Evolutionary conservation across 108 stramenopile genomes (phyloP).

Genomic region (Craspedostauros australis): DNA sequence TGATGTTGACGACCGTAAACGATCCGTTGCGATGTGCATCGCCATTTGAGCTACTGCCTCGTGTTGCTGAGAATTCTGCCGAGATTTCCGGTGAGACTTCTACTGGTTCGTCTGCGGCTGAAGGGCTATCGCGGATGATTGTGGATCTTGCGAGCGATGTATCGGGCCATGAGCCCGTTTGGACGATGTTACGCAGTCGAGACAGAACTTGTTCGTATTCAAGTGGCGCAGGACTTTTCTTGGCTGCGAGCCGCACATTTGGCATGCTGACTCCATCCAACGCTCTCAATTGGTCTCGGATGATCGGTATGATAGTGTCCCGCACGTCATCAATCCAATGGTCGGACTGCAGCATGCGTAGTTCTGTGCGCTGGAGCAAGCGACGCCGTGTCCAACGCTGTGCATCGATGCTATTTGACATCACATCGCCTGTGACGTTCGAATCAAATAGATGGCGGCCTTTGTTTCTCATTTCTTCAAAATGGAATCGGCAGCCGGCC

Average conservation of each 20-base stretch:
- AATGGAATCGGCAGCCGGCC: conserved; percentile 49
- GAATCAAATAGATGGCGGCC: conserved; percentile 23
- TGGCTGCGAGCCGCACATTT: background rate
- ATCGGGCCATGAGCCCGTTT: conserved; percentile 47
- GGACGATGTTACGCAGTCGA: conserved; percentile 33
- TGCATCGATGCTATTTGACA: background rate
- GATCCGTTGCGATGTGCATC: conserved; percentile 40
- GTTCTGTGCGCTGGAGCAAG: background rate
- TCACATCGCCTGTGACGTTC: background rate
- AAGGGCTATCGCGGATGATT: conserved; percentile 33
- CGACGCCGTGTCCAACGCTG: background rate
- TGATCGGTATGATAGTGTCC: conserved; percentile 15
- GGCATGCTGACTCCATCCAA: too few relatives aligned
- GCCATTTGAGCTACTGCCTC: too few relatives aligned
- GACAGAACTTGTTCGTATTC: conserved; percentile 3
- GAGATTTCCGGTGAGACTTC: too few relatives aligned
- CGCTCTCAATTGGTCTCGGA: conserved; percentile 6
- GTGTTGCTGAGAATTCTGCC: too few relatives aligned
- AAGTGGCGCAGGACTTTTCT: conserved; percentile 1
- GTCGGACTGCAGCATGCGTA: conserved; percentile 3
- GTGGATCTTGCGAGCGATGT: conserved; percentile 58
- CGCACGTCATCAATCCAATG: conserved; percentile 38
- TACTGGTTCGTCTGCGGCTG: conserved; percentile 6
- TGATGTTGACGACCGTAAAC: conserved; percentile 58
- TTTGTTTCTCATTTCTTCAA: conserved; percentile 43